These are phyloP conservation scores for Hymenoscyphus albidus DNA, from an alignment of 2,329 filamentous ascomycete genomes.

Conservation along the genomic window DNA sequence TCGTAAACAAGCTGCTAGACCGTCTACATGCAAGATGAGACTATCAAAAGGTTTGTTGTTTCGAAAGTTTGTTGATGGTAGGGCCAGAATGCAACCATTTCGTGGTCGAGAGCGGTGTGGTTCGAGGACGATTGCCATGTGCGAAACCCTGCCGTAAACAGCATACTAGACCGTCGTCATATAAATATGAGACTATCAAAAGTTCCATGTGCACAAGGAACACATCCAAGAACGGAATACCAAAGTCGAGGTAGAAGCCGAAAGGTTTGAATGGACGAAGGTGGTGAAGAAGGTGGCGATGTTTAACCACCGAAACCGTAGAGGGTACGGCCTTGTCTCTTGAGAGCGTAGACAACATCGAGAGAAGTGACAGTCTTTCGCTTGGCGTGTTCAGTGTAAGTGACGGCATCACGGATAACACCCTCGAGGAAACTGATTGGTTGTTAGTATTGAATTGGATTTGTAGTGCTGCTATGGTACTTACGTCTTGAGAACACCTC, in stretches of 20 bases:
- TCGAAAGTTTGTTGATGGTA: slow-evolving; percentile 14
- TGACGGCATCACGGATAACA: slow-evolving; percentile 70
- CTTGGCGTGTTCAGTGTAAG: slow-evolving; percentile 81
- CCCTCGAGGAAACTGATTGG: slow-evolving; percentile 62
- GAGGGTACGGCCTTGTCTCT: slow-evolving; percentile 63
- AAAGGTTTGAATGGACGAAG: slow-evolving; percentile 23
- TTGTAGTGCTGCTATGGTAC: background rate
- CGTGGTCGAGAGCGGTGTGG: slow-evolving; percentile 16
- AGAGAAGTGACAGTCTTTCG: slow-evolving; percentile 67
- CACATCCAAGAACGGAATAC: slow-evolving; percentile 11
- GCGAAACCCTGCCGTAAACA: slow-evolving; percentile 38
- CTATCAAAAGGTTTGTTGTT: slow-evolving; percentile 34
- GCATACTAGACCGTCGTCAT: slow-evolving; percentile 35
- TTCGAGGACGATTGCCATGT: slow-evolving; percentile 19
- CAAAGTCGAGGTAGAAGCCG: slow-evolving; percentile 23
- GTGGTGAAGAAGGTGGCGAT: slow-evolving; percentile 38
- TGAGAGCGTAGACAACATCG: slow-evolving; percentile 62
- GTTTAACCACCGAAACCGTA: slow-evolving; percentile 65
- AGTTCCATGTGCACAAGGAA: slow-evolving; percentile 30
- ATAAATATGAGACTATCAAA: slow-evolving; percentile 35
- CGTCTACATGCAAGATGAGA: slow-evolving; percentile 28
- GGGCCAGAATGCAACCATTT: slow-evolving; percentile 26
- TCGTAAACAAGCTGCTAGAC: slow-evolving; percentile 39
- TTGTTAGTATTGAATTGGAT: background rate
- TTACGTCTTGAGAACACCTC: slow-evolving; percentile 70